These are phyloP conservation scores for Talaromyces adpressus DNA, from an alignment of 495 filamentous ascomycete species.

Conservation along the genomic window DNA sequence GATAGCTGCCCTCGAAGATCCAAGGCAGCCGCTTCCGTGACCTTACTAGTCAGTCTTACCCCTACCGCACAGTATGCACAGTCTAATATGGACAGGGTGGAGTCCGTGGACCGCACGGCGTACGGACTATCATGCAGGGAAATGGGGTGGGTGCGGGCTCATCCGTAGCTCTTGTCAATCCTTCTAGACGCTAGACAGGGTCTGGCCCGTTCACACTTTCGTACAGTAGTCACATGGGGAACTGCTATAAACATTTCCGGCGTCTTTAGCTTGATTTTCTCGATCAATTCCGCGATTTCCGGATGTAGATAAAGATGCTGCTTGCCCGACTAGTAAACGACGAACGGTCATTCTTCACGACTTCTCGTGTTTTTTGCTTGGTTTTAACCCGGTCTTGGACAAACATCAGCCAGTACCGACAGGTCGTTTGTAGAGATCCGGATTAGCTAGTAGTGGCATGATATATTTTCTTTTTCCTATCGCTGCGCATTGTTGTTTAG, in stretches of 20 bases:
- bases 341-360: background rate
- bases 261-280: background rate
- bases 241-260: background rate
- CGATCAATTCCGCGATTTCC: background rate
- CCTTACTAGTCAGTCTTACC: background rate
- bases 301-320: background rate
- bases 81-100: background rate
- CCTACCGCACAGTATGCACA: background rate
- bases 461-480: background rate
- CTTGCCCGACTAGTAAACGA: background rate
- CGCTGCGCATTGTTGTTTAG: background rate
- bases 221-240: constrained; percentile 3
- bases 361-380: background rate
- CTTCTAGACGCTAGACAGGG: background rate
- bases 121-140: background rate
- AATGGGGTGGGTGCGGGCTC: background rate
- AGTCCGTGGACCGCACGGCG: background rate
- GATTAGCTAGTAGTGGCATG: background rate
- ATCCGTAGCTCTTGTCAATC: background rate
- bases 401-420: background rate
- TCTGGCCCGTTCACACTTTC: background rate
- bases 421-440: background rate
- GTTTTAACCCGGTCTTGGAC: background rate
- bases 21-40: background rate
- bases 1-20: background rate